Evolutionary conservation across 148 eudicot species (phyloP), one percentile per base, ranked within the genome.

Genomic region (Polygonum aviculare): DNA sequence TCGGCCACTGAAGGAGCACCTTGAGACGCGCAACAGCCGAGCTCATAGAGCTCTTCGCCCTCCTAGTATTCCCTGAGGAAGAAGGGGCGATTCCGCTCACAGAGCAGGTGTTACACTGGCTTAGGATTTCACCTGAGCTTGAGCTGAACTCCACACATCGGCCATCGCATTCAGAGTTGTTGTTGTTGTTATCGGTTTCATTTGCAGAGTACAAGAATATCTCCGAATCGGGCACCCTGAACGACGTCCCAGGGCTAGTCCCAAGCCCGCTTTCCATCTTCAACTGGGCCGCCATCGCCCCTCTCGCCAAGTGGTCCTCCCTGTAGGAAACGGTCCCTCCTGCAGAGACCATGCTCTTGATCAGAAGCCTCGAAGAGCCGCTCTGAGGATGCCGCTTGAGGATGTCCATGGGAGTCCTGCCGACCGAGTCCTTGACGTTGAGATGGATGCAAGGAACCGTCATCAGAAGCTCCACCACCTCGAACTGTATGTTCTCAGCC

Each of bases 241-340:
- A 94, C 7, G 90, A 94, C 76, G 94, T 86, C 40, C 98, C 98
- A 0, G 98, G 98, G 73, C 98, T 93, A 36, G 81, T 80, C 51
- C 90, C 91, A 51, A 88, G 72, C 2, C 72, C 86, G 40, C 90
- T 93, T 15, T 78, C 93, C 79, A 77, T 79, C 76, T 77, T 88
- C 39, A 78, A 26, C 40, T 83, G 84, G 12, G 91, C 80, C 10
- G 49, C 87, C 18, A 83, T 75, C 33, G 82, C 82, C 14, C 26
- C 85, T 82, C 90, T 80, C 1, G 82, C 51, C 75, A 33, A 54
- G 51, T 70, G 73, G 45, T 82, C 88, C 39, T 75, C 73, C 73
- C 79, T 79, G 22, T 80, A 57, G 7, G 85, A 86, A 14, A 85
- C 69, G 2, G 39, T 82, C 62, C 91, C 92, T 54, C 91, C 94